Conservation (phyloP, 116 monocot genomes). For the Phalaenopsis hybrid region DNA sequence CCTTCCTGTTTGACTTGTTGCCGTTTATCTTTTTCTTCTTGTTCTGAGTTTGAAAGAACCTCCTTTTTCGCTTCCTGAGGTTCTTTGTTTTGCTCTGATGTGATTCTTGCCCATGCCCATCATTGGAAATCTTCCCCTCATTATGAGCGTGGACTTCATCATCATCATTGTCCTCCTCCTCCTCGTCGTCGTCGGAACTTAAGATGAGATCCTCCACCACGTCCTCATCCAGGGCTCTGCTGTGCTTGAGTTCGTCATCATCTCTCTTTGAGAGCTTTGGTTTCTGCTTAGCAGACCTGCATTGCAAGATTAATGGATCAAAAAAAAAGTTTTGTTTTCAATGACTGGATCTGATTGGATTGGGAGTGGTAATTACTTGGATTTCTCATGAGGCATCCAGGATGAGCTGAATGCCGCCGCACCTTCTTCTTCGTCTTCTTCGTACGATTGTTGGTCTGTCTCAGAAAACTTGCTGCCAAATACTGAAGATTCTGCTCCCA, state of each 20-base stretch:
- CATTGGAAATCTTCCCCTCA: background rate
- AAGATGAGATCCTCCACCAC: constrained; percentile 82
- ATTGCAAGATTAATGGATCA: background rate
- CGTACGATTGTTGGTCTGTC: constrained; percentile 12
- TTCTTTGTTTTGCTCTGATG: background rate
- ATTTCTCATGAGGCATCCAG: constrained; percentile 71
- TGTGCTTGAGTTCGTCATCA: constrained; percentile 11
- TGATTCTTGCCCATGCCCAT: background rate
- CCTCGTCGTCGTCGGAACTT: constrained; percentile 61
- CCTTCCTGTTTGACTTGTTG: background rate
- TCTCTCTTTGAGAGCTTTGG: constrained; percentile 31
- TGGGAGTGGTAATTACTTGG: constrained; percentile 25
- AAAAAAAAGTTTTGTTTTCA: background rate
- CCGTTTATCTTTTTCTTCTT: background rate
- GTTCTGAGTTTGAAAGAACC: too few species aligned
- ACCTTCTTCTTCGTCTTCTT: constrained; percentile 45
- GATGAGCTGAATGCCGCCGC: constrained; percentile 57
- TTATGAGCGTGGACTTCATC: background rate
- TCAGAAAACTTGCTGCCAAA: constrained; percentile 35
- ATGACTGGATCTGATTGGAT: background rate
- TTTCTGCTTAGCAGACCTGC: constrained; percentile 40
- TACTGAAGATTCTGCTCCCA: constrained; percentile 62
- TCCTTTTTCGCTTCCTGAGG: background rate
- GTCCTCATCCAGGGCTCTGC: constrained; percentile 50
- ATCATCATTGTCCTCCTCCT: background rate